phyloP scores from a whole-genome alignment of 2,329 filamentous ascomycete species.

The Thelonectria blattea region DNA sequence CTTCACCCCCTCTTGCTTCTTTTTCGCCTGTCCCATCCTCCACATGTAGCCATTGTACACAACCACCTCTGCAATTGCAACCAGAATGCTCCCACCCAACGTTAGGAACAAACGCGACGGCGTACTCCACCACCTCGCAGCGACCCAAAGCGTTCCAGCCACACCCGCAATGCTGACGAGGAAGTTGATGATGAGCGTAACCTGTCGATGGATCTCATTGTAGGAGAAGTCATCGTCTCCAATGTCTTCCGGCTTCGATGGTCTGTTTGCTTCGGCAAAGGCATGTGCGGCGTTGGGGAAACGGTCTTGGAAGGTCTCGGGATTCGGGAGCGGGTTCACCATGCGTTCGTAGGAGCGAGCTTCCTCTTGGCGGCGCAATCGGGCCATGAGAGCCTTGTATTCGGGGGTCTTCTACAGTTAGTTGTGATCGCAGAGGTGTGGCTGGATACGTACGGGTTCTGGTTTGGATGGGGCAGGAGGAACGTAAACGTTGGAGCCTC shows the following conservation, averaged over 20 bases:
- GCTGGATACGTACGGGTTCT: conserved; percentile 66
- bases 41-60: conserved; percentile 79
- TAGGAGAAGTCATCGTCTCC: conserved; percentile 71
- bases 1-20: conserved; percentile 62
- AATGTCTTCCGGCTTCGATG: conserved; percentile 51
- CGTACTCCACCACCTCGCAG: conserved; percentile 76
- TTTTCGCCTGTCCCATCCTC: conserved; percentile 72
- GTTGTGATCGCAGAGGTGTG: background rate
- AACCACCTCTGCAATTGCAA: conserved; percentile 77
- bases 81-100: conserved; percentile 71
- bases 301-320: conserved; percentile 65
- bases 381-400: conserved; percentile 87
- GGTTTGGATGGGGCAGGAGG: conserved; percentile 82
- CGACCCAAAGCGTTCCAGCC: conserved; percentile 78
- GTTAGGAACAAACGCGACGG: conserved; percentile 73
- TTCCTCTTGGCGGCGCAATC: conserved; percentile 83
- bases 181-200: conserved; percentile 88
- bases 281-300: conserved; percentile 62
- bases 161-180: conserved; percentile 84
- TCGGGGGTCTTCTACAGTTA: conserved; percentile 67
- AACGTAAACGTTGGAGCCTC: conserved; percentile 73
- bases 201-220: conserved; percentile 78
- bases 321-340: conserved; percentile 63
- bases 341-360: conserved; percentile 82
- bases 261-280: conserved; percentile 61